Evolutionary conservation across 768 basidiomycete species (phyloP), one percentile per base, ranked within the genome.

Genomic region (Lactarius hatsudake): DNA sequence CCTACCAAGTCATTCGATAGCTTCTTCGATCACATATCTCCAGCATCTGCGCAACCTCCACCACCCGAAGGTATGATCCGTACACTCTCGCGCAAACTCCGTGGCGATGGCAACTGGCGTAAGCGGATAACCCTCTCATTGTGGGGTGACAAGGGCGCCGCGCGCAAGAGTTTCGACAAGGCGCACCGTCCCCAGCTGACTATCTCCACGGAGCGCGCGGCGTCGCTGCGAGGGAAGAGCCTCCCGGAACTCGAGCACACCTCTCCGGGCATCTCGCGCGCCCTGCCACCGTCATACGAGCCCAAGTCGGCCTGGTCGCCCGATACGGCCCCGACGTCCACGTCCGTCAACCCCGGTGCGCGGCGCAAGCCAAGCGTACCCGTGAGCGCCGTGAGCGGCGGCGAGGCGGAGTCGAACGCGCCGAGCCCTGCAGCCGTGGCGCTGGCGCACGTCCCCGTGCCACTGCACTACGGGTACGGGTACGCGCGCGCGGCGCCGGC

Each of bases 1-100:
- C 75, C 79, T 8, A 78, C 79, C 72, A 79, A 77, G 69, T 82
- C 81, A 63, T 81, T 80, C 76, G 78, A 82, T 56, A 82, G 78
- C 66, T 81, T 84, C 74, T 77, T 83, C 64, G 78, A 75, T 51
- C 73, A 76, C 20, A 69, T 67, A 40, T 59, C 74, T 66, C 53
- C 70, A 67, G 51, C 74, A 73, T 18, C 69, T n/a, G 53, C 66
- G 4, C 57, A 63, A 32, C 61, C 59, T 10, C 38, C 61, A 4
- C 45, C 57, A 62, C 58, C 58, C 5, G 40, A 17, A 53, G 48
- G 59, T 38, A 17, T 20, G 34, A 48, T 65, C 43, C 54, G 40
- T 45, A 64, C 54, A 13, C 59, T 70, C 55, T 59, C 59, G 67
- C 71, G 62, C 73, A 77, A 56, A 72, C 71, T 58, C 71, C 74